Evolutionary conservation across 208 protist genomes (phyloP), one percentile per base, ranked within the genome.

Genomic region (Herpetomonas samuelpessoai): DNA sequence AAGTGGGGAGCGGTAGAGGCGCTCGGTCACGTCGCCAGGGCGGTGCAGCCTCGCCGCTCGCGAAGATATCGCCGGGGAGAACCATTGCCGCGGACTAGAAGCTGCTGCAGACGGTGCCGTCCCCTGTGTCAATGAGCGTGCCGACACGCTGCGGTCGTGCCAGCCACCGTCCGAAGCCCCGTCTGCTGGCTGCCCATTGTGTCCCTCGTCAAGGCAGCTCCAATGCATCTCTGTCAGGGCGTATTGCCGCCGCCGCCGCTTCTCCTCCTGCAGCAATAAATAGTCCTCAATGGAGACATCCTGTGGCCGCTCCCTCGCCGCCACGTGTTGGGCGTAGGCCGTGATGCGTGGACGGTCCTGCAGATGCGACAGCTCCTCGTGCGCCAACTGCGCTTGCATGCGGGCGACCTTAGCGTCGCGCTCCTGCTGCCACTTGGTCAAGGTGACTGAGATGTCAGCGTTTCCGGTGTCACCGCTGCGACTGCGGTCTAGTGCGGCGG

Each of bases 161-260:
- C 10, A 6, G 10, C 46, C 24, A 26, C 46, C 35, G 14, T 14
- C 21, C 26, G 19, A 9, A 29, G 47, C n/a, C 14, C 58, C 29
- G 35, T 55, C 19, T 39, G 30, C 2, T 25, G 30, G 9, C 39
- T 39, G 26, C 38, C 48, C 22, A 27, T 30, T 4, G 47, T 2
- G 29, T 45, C 18, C 7, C 22, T 44, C 7, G 19, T 50, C 2
- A 22, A 31, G 61, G 65, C 69, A 57, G n/a, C 51, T 35, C 49
- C 60, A 49, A n/a, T 49, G 27, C 31, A 61, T 25, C 59, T 89
- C 82, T 24, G 64, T 74, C 4, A 68, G 48, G 41, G 57, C 74
- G 68, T 81, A 81, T 51, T 80, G 74, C n/a, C 79, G 81, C 63
- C 62, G 60, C 25, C 74, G 81, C 0, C 76, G 74, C 48, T 72